phyloP scores from a whole-genome alignment of 1,284 basidiomycete species.

The Cutaneotrichosporon daszewskae region DNA sequence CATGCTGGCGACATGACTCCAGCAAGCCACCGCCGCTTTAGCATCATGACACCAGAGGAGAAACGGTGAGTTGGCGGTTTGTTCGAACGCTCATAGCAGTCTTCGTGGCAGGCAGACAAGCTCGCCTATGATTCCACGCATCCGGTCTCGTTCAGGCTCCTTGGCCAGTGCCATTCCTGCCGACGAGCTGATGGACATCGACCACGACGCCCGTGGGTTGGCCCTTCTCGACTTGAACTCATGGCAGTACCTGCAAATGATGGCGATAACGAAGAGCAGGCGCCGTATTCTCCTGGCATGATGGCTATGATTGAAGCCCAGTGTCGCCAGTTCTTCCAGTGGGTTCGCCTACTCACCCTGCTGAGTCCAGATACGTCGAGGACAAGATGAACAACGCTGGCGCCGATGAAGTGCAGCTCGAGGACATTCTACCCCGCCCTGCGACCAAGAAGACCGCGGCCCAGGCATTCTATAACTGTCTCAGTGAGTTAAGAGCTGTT shows the following conservation, averaged over 20 bases:
- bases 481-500: slow-evolving; percentile 23
- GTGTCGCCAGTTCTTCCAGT: slow-evolving; percentile 38
- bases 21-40: no score
- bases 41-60: no score
- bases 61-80: no score
- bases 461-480: slow-evolving; percentile 37
- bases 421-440: slow-evolving; percentile 39
- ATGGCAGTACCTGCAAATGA: not conserved
- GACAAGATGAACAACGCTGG: slow-evolving; percentile 10
- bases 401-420: slow-evolving; percentile 63
- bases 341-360: not conserved
- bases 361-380: slow-evolving; percentile 25
- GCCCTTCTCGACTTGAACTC: no score
- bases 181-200: slow-evolving; percentile 11
- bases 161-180: not conserved
- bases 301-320: slow-evolving; percentile 35
- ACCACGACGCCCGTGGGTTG: slow-evolving; percentile 6
- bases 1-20: no score
- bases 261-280: not conserved
- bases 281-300: slow-evolving; percentile 24
- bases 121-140: no score
- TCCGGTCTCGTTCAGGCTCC: no score
- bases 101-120: no score
- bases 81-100: no score
- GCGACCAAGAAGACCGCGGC: slow-evolving; percentile 26